Percentiles rank a stretch among this genome's conserved stretches.
phyloP scores from a whole-genome alignment of 495 filamentous ascomycete species.

The Xylaria sp. region DNA sequence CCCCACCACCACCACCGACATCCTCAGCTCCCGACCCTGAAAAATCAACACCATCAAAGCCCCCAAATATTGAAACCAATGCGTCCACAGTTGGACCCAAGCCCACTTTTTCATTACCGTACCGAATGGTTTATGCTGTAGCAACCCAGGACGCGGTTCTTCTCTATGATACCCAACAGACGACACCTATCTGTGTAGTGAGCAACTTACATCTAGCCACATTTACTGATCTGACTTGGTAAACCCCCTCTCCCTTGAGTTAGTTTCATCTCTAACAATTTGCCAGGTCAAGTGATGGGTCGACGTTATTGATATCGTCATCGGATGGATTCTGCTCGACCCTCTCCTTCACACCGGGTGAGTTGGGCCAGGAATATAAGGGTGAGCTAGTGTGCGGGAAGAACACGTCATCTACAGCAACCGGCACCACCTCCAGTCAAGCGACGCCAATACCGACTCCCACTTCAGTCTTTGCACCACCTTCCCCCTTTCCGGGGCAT shows the following conservation, averaged over 20 bases:
- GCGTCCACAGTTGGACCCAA: conserved; percentile 62
- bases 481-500: conserved; percentile 62
- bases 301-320: conserved; percentile 92
- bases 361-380: conserved; percentile 86
- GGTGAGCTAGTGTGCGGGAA: conserved; percentile 65
- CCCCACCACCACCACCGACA: conserved; percentile 72
- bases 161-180: conserved; percentile 96
- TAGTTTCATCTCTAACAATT: conserved; percentile 20
- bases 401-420: conserved; percentile 46
- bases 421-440: conserved; percentile 59
- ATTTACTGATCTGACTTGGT: conserved; percentile 97
- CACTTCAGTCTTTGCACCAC: conserved; percentile 62
- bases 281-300: conserved; percentile 88
- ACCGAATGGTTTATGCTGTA: conserved; percentile 95
- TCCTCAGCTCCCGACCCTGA: conserved; percentile 52
- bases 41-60: conserved; percentile 53
- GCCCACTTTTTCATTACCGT: conserved; percentile 82
- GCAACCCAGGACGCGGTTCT: conserved; percentile 97
- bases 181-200: conserved; percentile 88
- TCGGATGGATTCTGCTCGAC: conserved; percentile 98
- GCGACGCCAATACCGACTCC: conserved; percentile 72
- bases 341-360: conserved; percentile 80
- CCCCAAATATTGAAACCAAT: conserved; percentile 59
- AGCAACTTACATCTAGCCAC: conserved; percentile 97
- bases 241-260: conserved; percentile 36